A percentile compares a stretch with the other conserved stretches of the same genome.
These are phyloP conservation scores for Phytopythium helicoides DNA, from an alignment of 352 stramenopile species.

Conservation along the genomic window DNA sequence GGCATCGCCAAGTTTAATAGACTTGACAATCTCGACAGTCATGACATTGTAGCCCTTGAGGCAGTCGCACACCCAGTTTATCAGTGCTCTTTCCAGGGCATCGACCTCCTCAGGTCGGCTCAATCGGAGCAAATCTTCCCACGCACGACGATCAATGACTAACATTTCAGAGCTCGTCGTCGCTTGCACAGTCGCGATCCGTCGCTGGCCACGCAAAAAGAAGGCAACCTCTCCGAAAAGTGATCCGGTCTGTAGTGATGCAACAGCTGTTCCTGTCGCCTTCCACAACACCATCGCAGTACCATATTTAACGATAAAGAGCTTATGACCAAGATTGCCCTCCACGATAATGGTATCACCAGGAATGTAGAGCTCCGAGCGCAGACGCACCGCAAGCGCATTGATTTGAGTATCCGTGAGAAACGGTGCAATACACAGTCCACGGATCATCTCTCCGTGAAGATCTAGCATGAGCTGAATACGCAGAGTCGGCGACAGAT, in stretches of 20 bases:
- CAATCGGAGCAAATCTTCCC: conserved; percentile 44
- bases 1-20: conserved; percentile 42
- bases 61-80: conserved; percentile 59
- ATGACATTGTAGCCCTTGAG: conserved; percentile 72
- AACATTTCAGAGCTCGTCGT: conserved; percentile 64
- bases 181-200: conserved; percentile 64
- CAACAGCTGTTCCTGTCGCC: conserved; percentile 57
- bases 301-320: conserved; percentile 71
- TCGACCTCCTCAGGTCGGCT: conserved; percentile 41
- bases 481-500: conserved; percentile 64
- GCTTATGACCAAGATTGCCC: conserved; percentile 59
- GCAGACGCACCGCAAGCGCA: conserved; percentile 52
- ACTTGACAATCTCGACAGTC: conserved; percentile 69
- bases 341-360: conserved; percentile 71
- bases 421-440: conserved; percentile 53
- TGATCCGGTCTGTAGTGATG: conserved; percentile 45
- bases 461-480: conserved; percentile 77
- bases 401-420: conserved; percentile 54
- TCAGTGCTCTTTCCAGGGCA: conserved; percentile 31
- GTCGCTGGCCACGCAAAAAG: conserved; percentile 54
- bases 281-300: conserved; percentile 68
- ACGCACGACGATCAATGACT: conserved; percentile 44
- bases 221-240: conserved; percentile 81
- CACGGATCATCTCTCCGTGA: conserved; percentile 46
- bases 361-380: conserved; percentile 69